Conservation (phyloP, 1,284 basidiomycete genomes). For the Kalmanozyma brasiliensis region DNA sequence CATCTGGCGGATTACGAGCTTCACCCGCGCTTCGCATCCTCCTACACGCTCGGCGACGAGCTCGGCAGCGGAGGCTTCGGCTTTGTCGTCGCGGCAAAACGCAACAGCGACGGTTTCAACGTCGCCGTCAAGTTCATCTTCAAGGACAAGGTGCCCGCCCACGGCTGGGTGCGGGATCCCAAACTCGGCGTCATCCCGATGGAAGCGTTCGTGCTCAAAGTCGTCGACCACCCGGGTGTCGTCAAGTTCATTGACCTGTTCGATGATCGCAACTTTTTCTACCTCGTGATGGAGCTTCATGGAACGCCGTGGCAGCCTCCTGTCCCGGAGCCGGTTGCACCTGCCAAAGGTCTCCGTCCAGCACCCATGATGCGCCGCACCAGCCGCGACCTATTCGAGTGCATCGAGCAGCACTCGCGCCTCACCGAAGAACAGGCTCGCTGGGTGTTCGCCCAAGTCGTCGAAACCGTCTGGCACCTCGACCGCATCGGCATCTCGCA, state of each 20-base stretch:
- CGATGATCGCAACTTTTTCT: constrained; percentile 84
- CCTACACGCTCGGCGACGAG: constrained; percentile 77
- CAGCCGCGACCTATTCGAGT: constrained; percentile 91
- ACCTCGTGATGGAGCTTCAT: constrained; percentile 90
- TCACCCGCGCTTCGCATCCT: constrained; percentile 75
- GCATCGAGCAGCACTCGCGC: constrained; percentile 85
- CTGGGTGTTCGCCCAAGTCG: constrained; percentile 85
- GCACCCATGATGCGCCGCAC: constrained; percentile 75
- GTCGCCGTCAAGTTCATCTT: constrained; percentile 94
- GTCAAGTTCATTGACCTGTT: constrained; percentile 84
- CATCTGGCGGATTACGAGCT: constrained; percentile 71
- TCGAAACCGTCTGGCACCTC: constrained; percentile 83
- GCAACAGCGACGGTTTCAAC: constrained; percentile 72
- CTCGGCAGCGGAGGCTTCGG: constrained; percentile 91
- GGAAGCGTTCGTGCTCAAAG: constrained; percentile 81
- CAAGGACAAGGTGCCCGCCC: constrained; percentile 81
- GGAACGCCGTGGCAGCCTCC: constrained; percentile 79
- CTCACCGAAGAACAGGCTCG: constrained; percentile 82
- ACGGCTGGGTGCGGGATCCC: constrained; percentile 79
- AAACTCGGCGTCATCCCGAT: constrained; percentile 74
- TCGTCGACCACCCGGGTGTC: constrained; percentile 81
- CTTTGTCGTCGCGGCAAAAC: constrained; percentile 74
- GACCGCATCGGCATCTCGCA: constrained; percentile 82
- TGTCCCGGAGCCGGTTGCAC: constrained; percentile 17
- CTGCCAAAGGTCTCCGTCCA: constrained; percentile 25